These are phyloP conservation scores for Colletotrichum godetiae DNA, from an alignment of 2,329 filamentous ascomycete species.

Conservation along the genomic window DNA sequence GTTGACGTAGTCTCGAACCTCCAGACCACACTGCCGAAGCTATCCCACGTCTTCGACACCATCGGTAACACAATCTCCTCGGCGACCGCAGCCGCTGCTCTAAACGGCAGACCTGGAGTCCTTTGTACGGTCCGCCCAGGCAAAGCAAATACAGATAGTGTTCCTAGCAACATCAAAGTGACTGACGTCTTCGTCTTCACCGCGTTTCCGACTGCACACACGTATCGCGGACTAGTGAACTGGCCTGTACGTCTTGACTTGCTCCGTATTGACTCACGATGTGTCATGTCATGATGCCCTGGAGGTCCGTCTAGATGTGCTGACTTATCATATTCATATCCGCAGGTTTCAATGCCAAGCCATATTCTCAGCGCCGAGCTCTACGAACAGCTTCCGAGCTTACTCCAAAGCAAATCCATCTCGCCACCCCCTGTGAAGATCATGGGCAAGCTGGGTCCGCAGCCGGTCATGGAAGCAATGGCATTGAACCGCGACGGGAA, in stretches of 20 bases:
- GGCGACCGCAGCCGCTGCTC: background rate
- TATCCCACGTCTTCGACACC: background rate
- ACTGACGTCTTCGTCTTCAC: background rate
- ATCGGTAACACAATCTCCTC: background rate
- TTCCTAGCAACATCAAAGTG: background rate
- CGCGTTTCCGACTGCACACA: background rate
- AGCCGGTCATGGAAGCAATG: too few species aligned
- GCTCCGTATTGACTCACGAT: too few species aligned
- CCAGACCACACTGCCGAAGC: background rate
- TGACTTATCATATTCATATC: fast-evolving
- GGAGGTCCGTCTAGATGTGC: background rate
- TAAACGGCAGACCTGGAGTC: background rate
- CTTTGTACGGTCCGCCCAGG: background rate
- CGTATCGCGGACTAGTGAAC: background rate
- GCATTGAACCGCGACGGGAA: too few species aligned
- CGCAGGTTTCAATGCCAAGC: too few species aligned
- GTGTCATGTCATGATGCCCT: background rate
- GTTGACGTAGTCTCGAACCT: background rate
- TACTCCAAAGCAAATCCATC: too few species aligned
- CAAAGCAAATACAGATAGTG: background rate
- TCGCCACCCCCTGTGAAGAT: too few species aligned
- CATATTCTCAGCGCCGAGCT: too few species aligned
- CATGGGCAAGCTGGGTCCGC: too few species aligned
- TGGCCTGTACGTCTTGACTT: too few species aligned
- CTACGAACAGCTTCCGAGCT: too few species aligned